These are phyloP conservation scores for Vitis rupestris DNA, from an alignment of 164 flowering plant genomes.

Conservation along the genomic window DNA sequence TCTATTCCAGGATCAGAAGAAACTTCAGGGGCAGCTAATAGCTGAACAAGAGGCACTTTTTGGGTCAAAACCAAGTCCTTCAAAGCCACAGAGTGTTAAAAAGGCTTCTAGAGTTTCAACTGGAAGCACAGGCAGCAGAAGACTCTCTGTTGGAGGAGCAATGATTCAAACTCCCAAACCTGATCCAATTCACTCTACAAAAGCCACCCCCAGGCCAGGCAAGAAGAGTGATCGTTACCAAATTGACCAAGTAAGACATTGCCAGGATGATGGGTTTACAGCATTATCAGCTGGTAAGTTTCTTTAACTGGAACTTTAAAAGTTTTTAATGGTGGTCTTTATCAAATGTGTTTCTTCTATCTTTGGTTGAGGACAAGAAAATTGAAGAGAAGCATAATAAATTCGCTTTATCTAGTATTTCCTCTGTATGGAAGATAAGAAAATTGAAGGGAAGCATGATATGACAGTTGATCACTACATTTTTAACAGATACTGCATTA, in stretches of 20 bases:
- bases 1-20: constrained; percentile 79
- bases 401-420: too few relatives aligned
- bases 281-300: constrained; percentile 49
- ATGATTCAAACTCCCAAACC: constrained; percentile 56
- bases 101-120: constrained; percentile 61
- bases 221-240: constrained; percentile 43
- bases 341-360: background rate
- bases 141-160: constrained; percentile 70
- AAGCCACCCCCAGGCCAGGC: constrained; percentile 37
- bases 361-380: background rate
- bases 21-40: constrained; percentile 64
- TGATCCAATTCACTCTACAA: constrained; percentile 29
- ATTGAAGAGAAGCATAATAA: too few relatives aligned
- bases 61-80: constrained; percentile 91
- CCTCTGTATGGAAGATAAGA: too few relatives aligned
- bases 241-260: constrained; percentile 15
- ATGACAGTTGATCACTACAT: too few relatives aligned
- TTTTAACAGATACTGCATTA: too few relatives aligned
- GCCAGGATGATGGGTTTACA: constrained; percentile 34
- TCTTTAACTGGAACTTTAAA: background rate
- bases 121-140: constrained; percentile 52
- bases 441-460: too few relatives aligned
- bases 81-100: constrained; percentile 58
- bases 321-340: background rate
- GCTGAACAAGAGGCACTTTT: constrained; percentile 67